Conservation (phyloP, 2,329 filamentous ascomycete genomes). For the Simplicillium sp. region DNA sequence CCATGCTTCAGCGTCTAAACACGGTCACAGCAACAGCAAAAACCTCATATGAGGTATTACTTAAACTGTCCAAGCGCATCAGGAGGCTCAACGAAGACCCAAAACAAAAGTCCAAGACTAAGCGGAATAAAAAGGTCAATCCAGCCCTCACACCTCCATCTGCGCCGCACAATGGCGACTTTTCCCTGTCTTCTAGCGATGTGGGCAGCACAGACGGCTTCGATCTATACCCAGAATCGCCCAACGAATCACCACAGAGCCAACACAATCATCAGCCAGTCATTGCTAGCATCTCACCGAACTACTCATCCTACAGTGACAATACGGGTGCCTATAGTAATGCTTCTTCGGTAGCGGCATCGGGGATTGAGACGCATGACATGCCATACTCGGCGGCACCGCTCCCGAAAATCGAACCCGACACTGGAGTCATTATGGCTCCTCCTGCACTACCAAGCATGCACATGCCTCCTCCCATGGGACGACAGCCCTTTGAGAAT, state of each 20-base stretch:
- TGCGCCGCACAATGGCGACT: neutral
- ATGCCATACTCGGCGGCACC: conserved; percentile 1
- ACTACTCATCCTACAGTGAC: conserved; percentile 1
- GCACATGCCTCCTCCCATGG: conserved; percentile 7
- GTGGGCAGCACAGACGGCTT: conserved; percentile 4
- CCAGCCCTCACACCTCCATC: conserved; percentile 8
- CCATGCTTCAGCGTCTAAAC: conserved; percentile 21
- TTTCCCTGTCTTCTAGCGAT: conserved; percentile 3
- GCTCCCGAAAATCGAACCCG: neutral
- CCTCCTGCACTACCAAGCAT: conserved; percentile 3
- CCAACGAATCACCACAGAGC: neutral
- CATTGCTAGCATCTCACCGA: conserved; percentile 2
- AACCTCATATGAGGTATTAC: conserved; percentile 21
- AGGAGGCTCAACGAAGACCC: neutral
- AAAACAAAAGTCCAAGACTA: conserved; percentile 7
- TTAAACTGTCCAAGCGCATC: conserved; percentile 16
- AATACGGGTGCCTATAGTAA: neutral
- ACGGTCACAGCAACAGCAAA: conserved; percentile 19
- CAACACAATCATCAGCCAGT: neutral
- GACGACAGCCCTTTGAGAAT: conserved; percentile 3
- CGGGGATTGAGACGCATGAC: neutral
- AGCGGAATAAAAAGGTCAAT: neutral
- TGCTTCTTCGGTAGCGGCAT: neutral
- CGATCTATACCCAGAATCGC: conserved; percentile 1
- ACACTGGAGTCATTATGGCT: neutral